Conservation (phyloP, 495 filamentous ascomycete genomes). For the Talaromyces nanjingensis region DNA sequence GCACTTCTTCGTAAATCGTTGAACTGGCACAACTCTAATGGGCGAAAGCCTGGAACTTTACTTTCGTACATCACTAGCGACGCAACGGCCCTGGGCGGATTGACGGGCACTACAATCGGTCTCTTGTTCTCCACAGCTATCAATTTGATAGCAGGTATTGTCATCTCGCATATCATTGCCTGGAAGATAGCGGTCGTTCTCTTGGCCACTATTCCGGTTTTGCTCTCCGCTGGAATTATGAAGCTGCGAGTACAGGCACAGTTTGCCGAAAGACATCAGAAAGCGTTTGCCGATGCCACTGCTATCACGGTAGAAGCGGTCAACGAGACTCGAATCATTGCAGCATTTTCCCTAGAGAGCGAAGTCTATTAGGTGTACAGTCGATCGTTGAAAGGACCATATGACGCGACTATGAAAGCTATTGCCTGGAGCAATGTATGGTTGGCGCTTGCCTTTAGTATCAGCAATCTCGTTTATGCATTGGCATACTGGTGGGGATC, state of each 20-base stretch:
- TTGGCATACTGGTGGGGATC: slow-evolving; percentile 65
- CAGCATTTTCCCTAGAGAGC: slow-evolving; percentile 39
- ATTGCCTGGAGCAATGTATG: slow-evolving; percentile 30
- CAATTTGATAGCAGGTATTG: slow-evolving; percentile 41
- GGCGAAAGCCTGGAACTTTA: slow-evolving; percentile 39
- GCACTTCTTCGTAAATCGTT: slow-evolving; percentile 28
- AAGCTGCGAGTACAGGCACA: slow-evolving; percentile 31
- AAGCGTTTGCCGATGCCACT: slow-evolving; percentile 40
- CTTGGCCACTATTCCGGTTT: slow-evolving; percentile 38
- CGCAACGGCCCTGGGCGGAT: background rate
- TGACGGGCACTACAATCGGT: slow-evolving; percentile 13
- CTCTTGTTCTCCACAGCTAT: slow-evolving; percentile 23
- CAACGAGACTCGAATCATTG: slow-evolving; percentile 43
- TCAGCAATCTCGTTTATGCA: slow-evolving; percentile 50
- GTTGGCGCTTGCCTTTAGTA: slow-evolving; percentile 32
- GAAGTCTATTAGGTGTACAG: slow-evolving; percentile 17
- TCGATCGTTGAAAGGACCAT: slow-evolving; percentile 7
- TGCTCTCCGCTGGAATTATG: slow-evolving; percentile 44
- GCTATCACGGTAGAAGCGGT: slow-evolving; percentile 46
- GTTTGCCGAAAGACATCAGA: slow-evolving; percentile 43
- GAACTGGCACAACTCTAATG: slow-evolving; percentile 42
- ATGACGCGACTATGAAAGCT: slow-evolving; percentile 6
- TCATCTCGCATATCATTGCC: slow-evolving; percentile 41
- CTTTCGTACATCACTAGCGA: slow-evolving; percentile 35
- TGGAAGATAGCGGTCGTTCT: slow-evolving; percentile 54